A percentile compares a stretch with the other conserved stretches of the same genome.
Evolutionary conservation across 2,329 filamentous ascomycete species (phyloP).

Genomic region (Aspergillus sp.): DNA sequence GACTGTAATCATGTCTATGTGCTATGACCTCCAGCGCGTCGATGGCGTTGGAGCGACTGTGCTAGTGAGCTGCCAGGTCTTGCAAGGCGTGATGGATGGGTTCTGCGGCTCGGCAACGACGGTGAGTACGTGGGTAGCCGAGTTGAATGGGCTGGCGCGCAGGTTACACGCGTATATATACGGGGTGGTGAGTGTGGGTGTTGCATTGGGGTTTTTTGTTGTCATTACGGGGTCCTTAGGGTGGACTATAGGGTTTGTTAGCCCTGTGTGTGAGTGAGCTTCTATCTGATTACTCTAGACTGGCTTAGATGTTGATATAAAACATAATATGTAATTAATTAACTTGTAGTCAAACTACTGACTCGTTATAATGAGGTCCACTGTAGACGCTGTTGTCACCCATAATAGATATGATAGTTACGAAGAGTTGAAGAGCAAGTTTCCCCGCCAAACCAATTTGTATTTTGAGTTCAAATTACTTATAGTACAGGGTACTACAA

Average conservation of each 20-base stretch:
- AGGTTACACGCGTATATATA: constrained; percentile 63
- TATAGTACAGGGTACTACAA: constrained; percentile 40
- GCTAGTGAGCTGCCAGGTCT: constrained; percentile 62
- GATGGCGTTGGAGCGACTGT: constrained; percentile 43
- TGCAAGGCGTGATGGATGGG: constrained; percentile 66
- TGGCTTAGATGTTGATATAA: background rate
- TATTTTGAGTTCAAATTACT: constrained; percentile 35
- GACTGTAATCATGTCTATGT: constrained; percentile 71
- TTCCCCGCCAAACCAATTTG: constrained; percentile 30
- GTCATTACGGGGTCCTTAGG: constrained; percentile 57
- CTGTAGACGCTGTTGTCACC: background rate
- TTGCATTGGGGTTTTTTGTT: constrained; percentile 51
- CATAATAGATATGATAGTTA: background rate
- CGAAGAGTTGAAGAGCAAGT: background rate
- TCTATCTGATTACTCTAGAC: background rate
- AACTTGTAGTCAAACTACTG: background rate
- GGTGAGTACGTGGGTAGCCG: constrained; percentile 66
- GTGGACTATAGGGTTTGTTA: constrained; percentile 49
- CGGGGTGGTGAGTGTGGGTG: constrained; percentile 48
- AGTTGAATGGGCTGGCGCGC: constrained; percentile 55
- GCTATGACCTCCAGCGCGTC: constrained; percentile 75
- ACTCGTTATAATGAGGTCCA: background rate
- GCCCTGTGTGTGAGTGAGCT: constrained; percentile 31
- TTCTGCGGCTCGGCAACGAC: constrained; percentile 68
- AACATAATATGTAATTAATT: background rate